Conservation (phyloP, 1,284 basidiomycete species). For the Irpex rosettiformis region DNA sequence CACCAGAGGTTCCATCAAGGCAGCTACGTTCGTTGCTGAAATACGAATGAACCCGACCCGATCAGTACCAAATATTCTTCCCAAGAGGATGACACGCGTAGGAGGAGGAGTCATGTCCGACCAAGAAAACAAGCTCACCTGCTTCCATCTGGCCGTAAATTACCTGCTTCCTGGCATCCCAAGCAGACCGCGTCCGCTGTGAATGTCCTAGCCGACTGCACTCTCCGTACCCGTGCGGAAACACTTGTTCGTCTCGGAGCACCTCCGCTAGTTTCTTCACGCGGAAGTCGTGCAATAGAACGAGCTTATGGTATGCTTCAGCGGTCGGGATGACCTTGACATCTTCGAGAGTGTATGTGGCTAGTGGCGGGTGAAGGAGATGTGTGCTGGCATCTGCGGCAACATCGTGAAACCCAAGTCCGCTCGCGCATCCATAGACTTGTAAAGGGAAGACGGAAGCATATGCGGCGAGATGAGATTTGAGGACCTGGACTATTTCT, state of each 20-base stretch:
- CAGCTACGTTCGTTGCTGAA: conserved; percentile 58
- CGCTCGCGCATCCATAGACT: conserved; percentile 53
- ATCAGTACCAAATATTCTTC: neutral
- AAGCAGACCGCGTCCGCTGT: conserved; percentile 37
- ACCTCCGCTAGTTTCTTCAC: conserved; percentile 45
- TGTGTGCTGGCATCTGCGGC: conserved; percentile 55
- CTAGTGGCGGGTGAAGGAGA: conserved; percentile 46
- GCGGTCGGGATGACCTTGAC: conserved; percentile 51
- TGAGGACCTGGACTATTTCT: conserved; percentile 36
- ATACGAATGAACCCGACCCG: neutral
- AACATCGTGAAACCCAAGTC: conserved; percentile 37
- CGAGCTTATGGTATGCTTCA: conserved; percentile 55
- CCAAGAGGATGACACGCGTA: neutral
- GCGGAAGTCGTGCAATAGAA: conserved; percentile 52
- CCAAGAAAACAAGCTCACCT: conserved; percentile 33
- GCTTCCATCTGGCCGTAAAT: conserved; percentile 45
- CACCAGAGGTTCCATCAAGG: conserved; percentile 50
- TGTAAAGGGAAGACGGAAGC: conserved; percentile 45
- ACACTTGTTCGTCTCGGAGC: conserved; percentile 53
- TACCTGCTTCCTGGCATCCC: conserved; percentile 43
- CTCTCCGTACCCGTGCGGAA: conserved; percentile 64
- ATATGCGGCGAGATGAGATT: conserved; percentile 53
- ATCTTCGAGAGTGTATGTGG: conserved; percentile 47
- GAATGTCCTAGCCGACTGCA: conserved; percentile 42
- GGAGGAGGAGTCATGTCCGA: neutral